Evolutionary conservation across 2,329 filamentous ascomycete species (phyloP).

Genomic region (Pseudonectria buxi): DNA sequence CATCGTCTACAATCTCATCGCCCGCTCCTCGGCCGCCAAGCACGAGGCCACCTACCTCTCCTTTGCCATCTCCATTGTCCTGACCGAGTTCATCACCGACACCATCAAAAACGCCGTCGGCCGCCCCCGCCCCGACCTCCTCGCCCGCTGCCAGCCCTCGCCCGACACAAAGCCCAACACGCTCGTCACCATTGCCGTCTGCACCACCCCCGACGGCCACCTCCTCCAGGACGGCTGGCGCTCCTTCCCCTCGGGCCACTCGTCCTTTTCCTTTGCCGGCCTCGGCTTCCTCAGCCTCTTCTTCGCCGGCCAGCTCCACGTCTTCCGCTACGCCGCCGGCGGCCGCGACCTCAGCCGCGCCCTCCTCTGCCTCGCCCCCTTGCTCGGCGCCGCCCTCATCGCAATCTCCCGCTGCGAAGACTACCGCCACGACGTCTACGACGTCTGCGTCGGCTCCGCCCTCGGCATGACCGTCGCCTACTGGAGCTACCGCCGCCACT

Average conservation of each 20-base stretch:
- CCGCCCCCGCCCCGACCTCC: slow-evolving; percentile 56
- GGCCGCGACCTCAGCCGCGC: slow-evolving; percentile 49
- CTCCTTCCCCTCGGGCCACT: slow-evolving; percentile 76
- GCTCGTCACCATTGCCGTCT: slow-evolving; percentile 61
- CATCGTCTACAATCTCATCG: slow-evolving; percentile 55
- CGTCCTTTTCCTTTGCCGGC: slow-evolving; percentile 71
- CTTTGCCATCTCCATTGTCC: slow-evolving; percentile 66
- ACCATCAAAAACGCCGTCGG: slow-evolving; percentile 85
- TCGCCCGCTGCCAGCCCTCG: slow-evolving; percentile 72
- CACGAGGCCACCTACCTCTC: slow-evolving; percentile 80
- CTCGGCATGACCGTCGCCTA: slow-evolving; percentile 55
- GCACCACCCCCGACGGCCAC: slow-evolving; percentile 64
- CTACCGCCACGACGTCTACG: slow-evolving; percentile 65
- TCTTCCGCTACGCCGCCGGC: slow-evolving; percentile 41
- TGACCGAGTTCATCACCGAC: slow-evolving; percentile 81
- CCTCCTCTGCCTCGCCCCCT: slow-evolving; percentile 50
- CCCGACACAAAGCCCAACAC: slow-evolving; percentile 38
- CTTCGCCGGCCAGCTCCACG: slow-evolving; percentile 58
- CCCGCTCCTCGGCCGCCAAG: slow-evolving; percentile 64
- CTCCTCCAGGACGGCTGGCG: slow-evolving; percentile 76
- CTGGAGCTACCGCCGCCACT: slow-evolving; percentile 61
- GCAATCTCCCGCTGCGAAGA: slow-evolving; percentile 64
- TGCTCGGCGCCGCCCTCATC: slow-evolving; percentile 59
- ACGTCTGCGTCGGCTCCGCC: slow-evolving; percentile 55
- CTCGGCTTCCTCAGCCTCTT: slow-evolving; percentile 69